Evolutionary conservation across 73 alveolate genomes (phyloP).

Genomic region (Effrenium voratum): DNA sequence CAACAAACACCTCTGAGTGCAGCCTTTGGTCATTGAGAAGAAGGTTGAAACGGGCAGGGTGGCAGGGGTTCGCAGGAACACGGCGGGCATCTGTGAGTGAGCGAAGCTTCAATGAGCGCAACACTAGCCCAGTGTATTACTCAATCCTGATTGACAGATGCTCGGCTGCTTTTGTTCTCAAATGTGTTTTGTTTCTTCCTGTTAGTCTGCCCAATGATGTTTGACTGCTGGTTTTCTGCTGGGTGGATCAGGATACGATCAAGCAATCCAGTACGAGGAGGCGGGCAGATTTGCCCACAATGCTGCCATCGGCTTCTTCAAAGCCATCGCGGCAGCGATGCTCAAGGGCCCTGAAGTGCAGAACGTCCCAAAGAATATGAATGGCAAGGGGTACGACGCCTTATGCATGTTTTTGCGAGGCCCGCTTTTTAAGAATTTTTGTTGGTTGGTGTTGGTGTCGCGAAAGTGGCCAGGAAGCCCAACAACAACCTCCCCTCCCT

Average conservation of each 20-base stretch:
- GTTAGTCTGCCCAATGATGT: background rate
- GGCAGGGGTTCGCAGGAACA: background rate
- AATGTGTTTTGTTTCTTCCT: background rate
- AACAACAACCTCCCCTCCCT: background rate
- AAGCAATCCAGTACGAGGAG: slow-evolving; percentile 11
- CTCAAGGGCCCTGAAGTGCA: background rate
- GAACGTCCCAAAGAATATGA: background rate
- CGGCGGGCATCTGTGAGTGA: background rate
- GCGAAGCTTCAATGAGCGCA: slow-evolving; percentile 1
- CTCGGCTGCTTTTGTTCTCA: background rate
- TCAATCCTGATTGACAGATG: slow-evolving; percentile 9
- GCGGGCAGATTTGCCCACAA: background rate
- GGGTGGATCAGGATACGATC: background rate
- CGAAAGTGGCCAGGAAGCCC: no score
- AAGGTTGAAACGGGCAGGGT: background rate
- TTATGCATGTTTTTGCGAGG: slow-evolving; percentile 24
- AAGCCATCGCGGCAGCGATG: background rate
- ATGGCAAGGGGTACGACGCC: slow-evolving; percentile 8
- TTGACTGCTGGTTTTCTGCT: background rate
- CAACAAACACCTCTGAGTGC: background rate
- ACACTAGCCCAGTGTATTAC: background rate
- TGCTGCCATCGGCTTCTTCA: background rate
- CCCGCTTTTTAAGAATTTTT: background rate
- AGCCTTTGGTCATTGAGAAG: slow-evolving; percentile 60
- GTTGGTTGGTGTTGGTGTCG: background rate